Conservation (phyloP, 768 basidiomycete species). For the Tylopilus vinaceipallidus region DNA sequence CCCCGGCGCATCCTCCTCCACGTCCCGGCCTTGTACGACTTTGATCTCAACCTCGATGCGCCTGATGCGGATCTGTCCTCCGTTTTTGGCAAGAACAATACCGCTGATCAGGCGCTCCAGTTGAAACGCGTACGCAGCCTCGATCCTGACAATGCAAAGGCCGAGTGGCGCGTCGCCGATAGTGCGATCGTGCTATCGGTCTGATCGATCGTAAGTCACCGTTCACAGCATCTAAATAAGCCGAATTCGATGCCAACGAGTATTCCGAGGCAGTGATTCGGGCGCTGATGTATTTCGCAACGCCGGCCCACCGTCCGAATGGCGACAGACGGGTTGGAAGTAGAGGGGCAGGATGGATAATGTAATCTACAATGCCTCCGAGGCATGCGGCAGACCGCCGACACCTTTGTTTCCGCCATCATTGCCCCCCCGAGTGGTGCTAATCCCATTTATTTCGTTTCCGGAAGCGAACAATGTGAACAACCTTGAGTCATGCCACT, state of each 20-base stretch:
- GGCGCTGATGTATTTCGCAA: not conserved
- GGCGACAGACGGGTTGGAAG: not conserved
- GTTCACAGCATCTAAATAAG: conserved; percentile 5
- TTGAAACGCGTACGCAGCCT: conserved; percentile 60
- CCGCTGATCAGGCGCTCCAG: conserved; percentile 34
- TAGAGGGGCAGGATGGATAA: not conserved
- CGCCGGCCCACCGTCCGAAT: not conserved
- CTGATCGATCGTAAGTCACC: conserved; percentile 20
- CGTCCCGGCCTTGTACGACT: conserved; percentile 43
- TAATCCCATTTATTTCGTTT: not conserved
- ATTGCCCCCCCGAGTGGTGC: not conserved
- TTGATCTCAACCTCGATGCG: conserved; percentile 59
- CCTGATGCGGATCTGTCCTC: conserved; percentile 53
- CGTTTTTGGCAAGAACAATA: conserved; percentile 15
- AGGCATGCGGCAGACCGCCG: not conserved
- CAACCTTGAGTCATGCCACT: not conserved
- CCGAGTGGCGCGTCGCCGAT: conserved; percentile 67
- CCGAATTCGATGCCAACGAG: not conserved
- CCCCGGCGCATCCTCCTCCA: conserved; percentile 52
- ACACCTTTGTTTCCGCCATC: conserved; percentile 1
- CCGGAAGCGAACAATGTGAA: not conserved
- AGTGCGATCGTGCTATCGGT: conserved; percentile 45
- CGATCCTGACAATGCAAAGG: conserved; percentile 58
- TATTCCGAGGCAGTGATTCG: conserved; percentile 4
- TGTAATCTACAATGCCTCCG: conserved; percentile 1